These are phyloP conservation scores for Trichothecium roseum DNA, from an alignment of 2,329 filamentous ascomycete species.

Conservation along the genomic window DNA sequence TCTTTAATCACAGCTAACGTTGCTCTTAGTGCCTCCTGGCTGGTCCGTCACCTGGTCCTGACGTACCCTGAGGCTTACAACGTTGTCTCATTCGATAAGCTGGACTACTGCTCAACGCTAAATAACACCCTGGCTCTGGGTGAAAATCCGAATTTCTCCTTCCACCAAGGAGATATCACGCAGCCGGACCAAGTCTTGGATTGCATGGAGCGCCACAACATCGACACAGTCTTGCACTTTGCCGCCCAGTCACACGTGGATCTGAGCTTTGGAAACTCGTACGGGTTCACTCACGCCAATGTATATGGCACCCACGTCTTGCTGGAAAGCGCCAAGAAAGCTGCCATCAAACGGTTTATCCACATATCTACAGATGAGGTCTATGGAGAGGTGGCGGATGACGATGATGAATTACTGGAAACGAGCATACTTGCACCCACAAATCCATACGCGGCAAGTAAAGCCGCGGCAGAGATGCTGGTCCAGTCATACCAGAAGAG, in stretches of 20 bases:
- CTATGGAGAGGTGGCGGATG: conserved; percentile 68
- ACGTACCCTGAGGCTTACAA: conserved; percentile 68
- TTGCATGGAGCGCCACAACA: conserved; percentile 59
- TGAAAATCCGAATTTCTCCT: conserved; percentile 60
- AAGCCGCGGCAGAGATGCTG: conserved; percentile 75
- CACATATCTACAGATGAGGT: conserved; percentile 82
- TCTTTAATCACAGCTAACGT: conserved; percentile 1
- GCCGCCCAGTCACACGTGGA: conserved; percentile 82
- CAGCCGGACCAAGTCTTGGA: conserved; percentile 58
- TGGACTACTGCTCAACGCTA: conserved; percentile 72
- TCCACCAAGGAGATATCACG: conserved; percentile 72
- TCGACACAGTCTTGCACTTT: conserved; percentile 77
- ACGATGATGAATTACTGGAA: conserved; percentile 61
- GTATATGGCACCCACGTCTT: conserved; percentile 78
- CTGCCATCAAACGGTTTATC: conserved; percentile 62
- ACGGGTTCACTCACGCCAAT: conserved; percentile 71
- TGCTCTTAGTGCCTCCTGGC: conserved; percentile 60
- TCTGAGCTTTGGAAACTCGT: conserved; percentile 72
- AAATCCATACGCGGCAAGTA: conserved; percentile 73
- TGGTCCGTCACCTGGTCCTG: conserved; percentile 65
- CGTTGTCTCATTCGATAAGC: conserved; percentile 73
- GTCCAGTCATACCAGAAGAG: conserved; percentile 81
- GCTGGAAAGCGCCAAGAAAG: conserved; percentile 64
- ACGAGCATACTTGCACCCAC: conserved; percentile 67
- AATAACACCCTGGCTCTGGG: conserved; percentile 68